A percentile compares a stretch with the other conserved stretches of the same genome.
Evolutionary conservation across 1,284 basidiomycete genomes (phyloP).

Genomic region (Ganoderma lingzhi): DNA sequence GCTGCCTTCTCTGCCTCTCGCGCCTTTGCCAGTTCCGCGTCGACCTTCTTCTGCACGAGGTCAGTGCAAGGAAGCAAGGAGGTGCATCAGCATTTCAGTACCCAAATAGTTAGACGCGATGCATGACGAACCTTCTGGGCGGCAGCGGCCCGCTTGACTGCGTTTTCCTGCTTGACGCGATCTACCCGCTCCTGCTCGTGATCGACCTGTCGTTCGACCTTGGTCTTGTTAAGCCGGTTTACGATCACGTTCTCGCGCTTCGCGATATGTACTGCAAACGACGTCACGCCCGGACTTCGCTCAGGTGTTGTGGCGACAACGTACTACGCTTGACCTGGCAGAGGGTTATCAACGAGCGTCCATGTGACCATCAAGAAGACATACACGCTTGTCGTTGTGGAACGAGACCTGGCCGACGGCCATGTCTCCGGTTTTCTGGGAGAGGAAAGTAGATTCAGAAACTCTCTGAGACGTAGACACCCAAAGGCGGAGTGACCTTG

Average conservation of each 20-base stretch:
- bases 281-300: neutral
- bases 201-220: slow-evolving; percentile 84
- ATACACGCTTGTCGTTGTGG: slow-evolving; percentile 86
- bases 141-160: slow-evolving; percentile 71
- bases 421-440: slow-evolving; percentile 95
- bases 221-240: slow-evolving; percentile 96
- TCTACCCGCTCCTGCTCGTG: slow-evolving; percentile 91
- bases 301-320: slow-evolving; percentile 26
- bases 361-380: slow-evolving; percentile 23
- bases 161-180: slow-evolving; percentile 80
- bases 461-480: neutral
- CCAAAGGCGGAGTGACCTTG: slow-evolving; percentile 61
- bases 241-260: slow-evolving; percentile 91
- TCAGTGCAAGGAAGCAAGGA: neutral
- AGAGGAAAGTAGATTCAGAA: neutral
- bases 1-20: slow-evolving; percentile 82
- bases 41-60: slow-evolving; percentile 70
- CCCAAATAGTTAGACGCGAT: too few relatives aligned
- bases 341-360: neutral
- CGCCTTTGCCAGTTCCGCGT: slow-evolving; percentile 68
- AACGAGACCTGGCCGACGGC: slow-evolving; percentile 96
- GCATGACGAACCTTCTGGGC: slow-evolving; percentile 58
- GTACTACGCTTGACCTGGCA: slow-evolving; percentile 80
- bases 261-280: slow-evolving; percentile 69
- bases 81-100: slow-evolving; percentile 3